Conservation (phyloP, 2,329 filamentous ascomycete genomes). For the Escovopsis sp. region DNA sequence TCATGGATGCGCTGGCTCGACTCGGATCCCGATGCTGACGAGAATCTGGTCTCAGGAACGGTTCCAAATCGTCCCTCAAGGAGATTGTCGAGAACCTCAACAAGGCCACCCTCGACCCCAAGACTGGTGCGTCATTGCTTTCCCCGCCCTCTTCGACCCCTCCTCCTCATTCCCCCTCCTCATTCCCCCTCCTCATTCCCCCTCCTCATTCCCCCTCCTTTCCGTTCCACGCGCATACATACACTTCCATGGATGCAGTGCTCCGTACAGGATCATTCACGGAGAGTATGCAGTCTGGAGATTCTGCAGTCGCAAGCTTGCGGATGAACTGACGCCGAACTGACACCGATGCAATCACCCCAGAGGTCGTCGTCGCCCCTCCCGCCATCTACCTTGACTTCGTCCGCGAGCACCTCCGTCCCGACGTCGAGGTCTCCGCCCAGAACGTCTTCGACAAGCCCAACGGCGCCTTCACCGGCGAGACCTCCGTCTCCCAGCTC, state of each 20-base stretch:
- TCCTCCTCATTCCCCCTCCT: too few species aligned
- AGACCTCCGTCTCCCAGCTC: slow-evolving; percentile 85
- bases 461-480: slow-evolving; percentile 91
- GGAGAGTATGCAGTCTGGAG: too few species aligned
- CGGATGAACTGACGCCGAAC: too few species aligned
- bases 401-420: slow-evolving; percentile 61
- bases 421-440: slow-evolving; percentile 69
- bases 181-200: too few species aligned
- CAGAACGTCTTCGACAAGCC: slow-evolving; percentile 98
- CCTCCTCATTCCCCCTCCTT: too few species aligned
- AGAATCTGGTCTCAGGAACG: slow-evolving; percentile 54
- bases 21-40: not conserved
- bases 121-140: slow-evolving; percentile 47
- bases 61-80: slow-evolving; percentile 76
- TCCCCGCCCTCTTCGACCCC: too few species aligned
- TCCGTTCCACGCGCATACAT: too few species aligned
- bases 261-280: too few species aligned
- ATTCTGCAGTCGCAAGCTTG: too few species aligned
- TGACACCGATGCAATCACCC: not conserved
- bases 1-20: not conserved
- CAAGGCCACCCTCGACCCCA: slow-evolving; percentile 62
- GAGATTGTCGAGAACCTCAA: slow-evolving; percentile 84
- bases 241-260: too few species aligned
- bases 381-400: slow-evolving; percentile 82
- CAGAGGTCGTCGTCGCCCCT: slow-evolving; percentile 90